These are phyloP conservation scores for Trametes cubensis DNA, from an alignment of 768 basidiomycete genomes.

Conservation along the genomic window DNA sequence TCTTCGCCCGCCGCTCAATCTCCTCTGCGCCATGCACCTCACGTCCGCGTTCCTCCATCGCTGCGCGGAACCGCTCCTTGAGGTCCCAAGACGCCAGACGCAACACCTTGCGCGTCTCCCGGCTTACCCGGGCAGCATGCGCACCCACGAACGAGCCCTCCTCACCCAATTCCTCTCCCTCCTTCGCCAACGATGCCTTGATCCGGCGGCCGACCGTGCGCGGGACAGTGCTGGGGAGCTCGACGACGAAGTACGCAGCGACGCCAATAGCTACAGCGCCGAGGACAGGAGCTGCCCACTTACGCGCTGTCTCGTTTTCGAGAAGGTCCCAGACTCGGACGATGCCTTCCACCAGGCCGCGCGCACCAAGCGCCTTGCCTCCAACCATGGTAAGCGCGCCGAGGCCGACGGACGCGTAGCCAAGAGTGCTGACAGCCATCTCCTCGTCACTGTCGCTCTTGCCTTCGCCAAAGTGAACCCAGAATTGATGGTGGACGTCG, in stretches of 20 bases:
- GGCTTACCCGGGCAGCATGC: slow-evolving; percentile 69
- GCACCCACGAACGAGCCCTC: slow-evolving; percentile 58
- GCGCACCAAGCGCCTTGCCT: slow-evolving; percentile 75
- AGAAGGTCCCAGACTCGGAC: slow-evolving; percentile 77
- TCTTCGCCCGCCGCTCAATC: slow-evolving; percentile 65
- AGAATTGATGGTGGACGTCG: slow-evolving; percentile 81
- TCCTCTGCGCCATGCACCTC: slow-evolving; percentile 82
- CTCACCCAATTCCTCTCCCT: slow-evolving; percentile 51
- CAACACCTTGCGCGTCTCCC: slow-evolving; percentile 93
- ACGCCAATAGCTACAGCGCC: slow-evolving; percentile 76
- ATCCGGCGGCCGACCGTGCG: slow-evolving; percentile 87
- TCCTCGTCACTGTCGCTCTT: slow-evolving; percentile 45
- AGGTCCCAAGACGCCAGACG: slow-evolving; percentile 90
- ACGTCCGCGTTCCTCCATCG: slow-evolving; percentile 76
- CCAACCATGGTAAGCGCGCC: slow-evolving; percentile 91
- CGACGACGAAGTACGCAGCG: slow-evolving; percentile 79
- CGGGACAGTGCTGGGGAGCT: slow-evolving; percentile 88
- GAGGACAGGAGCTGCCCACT: slow-evolving; percentile 86
- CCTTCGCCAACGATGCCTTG: slow-evolving; percentile 59
- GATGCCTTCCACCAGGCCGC: slow-evolving; percentile 76
- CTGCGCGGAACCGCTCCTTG: slow-evolving; percentile 74
- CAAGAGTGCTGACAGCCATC: slow-evolving; percentile 62
- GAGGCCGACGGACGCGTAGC: slow-evolving; percentile 74
- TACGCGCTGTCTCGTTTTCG: slow-evolving; percentile 76
- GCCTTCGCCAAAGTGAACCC: slow-evolving; percentile 65